Evolutionary conservation across 441 rosid species (phyloP), one percentile per base, ranked within the genome.

Genomic region (Croton setiger): DNA sequence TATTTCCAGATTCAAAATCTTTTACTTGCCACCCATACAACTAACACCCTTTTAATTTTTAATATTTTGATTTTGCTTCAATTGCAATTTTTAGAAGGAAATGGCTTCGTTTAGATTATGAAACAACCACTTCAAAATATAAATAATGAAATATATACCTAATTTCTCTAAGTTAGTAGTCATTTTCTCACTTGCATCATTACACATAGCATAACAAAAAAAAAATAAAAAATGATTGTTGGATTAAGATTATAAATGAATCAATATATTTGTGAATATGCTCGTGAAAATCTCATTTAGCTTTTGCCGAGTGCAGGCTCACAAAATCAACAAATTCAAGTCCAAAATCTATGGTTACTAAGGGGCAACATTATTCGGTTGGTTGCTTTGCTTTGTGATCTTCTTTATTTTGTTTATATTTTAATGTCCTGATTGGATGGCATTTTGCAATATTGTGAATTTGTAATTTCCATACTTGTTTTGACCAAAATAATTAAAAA

Each of bases 371-470:
- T 48, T 64, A 64, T 49, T 39, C 14, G 51, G n/a, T 52, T 47
- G 51, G n/a, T 52, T 52, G 44, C 27, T 64, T n/a, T n/a, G n/a
- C n/a, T n/a, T n/a, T 48, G 68, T 64, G 68, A 36, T 64, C 2
- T 48, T 64, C 33, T 45, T 41, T 1, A 11, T 45, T 9, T 13
- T 33, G 2, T 37, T 47, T 36, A n/a, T 49, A n/a, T 27, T 27
- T 27, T 27, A 27, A 14, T 60, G 72, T 48, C 66, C 6, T 45
- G 43, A 14, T 44, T 45, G 55, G 54, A 17, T 44, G 63, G 56
- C 43, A 68, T 45, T 68, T 44, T 54, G 56, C 43, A 68, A 44
- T 68, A 17, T 10, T 31, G 63, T 43, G 63, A 12, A 9, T 11
- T 45, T 55, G 48, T 56, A 18, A 9, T 11, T 45, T 43, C 49